Base-by-base conservation (phyloP, 805 yeast species). In the Candida golubevii region DNA sequence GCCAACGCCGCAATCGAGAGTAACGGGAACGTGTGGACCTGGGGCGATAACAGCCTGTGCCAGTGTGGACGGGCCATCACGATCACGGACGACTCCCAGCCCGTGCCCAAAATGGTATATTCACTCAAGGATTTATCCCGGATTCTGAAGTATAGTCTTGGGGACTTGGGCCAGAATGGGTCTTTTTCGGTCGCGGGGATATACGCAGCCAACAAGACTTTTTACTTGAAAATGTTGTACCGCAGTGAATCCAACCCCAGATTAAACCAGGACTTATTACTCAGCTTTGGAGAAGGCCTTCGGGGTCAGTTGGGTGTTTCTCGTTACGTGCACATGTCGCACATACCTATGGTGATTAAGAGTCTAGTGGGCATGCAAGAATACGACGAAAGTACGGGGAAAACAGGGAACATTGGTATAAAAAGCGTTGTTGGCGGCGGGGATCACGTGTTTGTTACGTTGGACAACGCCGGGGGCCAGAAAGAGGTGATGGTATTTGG, bases 291-390 rank as follows among this genome's bases (percentile, higher is more conserved):
- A 15, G 81, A 82, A 56, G 96, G 97, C 6, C 61, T 84, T 41
- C 75, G 78, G 55, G 99, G 98, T 13, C 95, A 88, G 64, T 70
- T 89, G 44, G 99, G 97, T 23, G 77, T 78, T 36, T 88, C 88
- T 12, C 74, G 82, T 44, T 89, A 74, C 61, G 66, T 83, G 31
- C 96, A 89, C 61, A 82, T 86, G 13, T 85, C 82, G 57, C 68
- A 78, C 14, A 74, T 74, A 38, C 96, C 97, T 7, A 67, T 76
- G 14, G 76, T 77, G 35, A 60, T 90, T 47, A 54, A 49, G 42
- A 44, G 46, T 12, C 43, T 54, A 9, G 47, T 51, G 35, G 54
- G 53, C 10, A 36, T 54, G 48, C 41, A 33, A 12, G 57, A 54
- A 45, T 54, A 46, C 37, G 50, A 51, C 36, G 55, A 50, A 34